Base-by-base conservation (phyloP, 148 eudicot genomes). In the Vaccinium macrocarpon region DNA sequence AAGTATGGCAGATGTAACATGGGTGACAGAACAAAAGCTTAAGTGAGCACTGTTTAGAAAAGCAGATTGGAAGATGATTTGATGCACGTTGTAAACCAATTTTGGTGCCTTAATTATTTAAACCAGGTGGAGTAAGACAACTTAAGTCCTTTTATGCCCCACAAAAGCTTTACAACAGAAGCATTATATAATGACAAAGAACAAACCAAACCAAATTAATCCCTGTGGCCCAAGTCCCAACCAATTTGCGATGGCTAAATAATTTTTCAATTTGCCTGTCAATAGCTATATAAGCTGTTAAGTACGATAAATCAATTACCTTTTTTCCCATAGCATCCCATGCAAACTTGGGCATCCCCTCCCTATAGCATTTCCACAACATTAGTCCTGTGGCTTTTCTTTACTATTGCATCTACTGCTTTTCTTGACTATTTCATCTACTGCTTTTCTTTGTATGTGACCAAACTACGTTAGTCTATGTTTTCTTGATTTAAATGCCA, bases 1-100 rank as follows among this genome's bases (percentile, higher is more conserved):
- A 42, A 25, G 80, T 13, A 52, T 75, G 35, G 48, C 18, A 66
- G 25, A 82, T 6, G 1, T 56, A 70, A 70, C 35, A 25, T 18
- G 49, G 80, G 74, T 64, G 14, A 61, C 9, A 2, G 38, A 73
- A 11, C 11, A n/a, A 74, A 76, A 62, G 56, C 78, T 78, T 55
- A 19, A 68, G 62, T 38, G 35, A 62, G 23, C 61, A 51, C 66
- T 13, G 16, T 27, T 76, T 19, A 62, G 27, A 50, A 84, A 84
- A 84, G 57, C 56, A 38, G 78, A 42, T 75, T 75, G 78, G 49
- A 66, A n/a, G 15, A 81, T 49, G 55, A 55, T 62, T 62, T 16
- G 16, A 11, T 81, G 19, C 75, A 9, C 15, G 73, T 25, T 70
- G 25, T 19, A 16, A 50, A 70, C 49, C 5, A 81, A 50, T 70